A percentile compares a stretch with the other conserved stretches of the same genome.
These are phyloP conservation scores for Metarhizium anisopliae DNA, from an alignment of 2,329 filamentous ascomycete genomes.

Conservation along the genomic window DNA sequence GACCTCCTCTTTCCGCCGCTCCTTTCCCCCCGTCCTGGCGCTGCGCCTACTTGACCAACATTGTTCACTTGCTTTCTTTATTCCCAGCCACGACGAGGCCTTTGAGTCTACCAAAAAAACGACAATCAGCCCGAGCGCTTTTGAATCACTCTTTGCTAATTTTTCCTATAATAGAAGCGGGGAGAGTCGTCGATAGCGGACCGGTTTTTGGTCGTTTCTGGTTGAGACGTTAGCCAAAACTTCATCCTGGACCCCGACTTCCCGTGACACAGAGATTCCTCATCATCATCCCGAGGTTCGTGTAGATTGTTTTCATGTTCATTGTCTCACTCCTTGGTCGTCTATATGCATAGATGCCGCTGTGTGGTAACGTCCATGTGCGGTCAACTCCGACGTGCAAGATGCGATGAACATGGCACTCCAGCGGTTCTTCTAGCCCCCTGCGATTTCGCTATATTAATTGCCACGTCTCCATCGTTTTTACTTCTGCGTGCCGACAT, in stretches of 20 bases:
- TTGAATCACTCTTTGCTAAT: constrained; percentile 2
- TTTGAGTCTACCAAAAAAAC: background rate
- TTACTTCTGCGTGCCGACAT: background rate
- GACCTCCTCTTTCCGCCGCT: constrained; percentile 7
- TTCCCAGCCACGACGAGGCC: background rate
- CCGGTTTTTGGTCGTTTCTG: constrained; percentile 3
- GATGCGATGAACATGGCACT: background rate
- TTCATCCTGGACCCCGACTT: constrained; percentile 1
- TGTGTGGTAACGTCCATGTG: background rate
- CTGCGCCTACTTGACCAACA: constrained; percentile 6
- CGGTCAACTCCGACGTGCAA: background rate
- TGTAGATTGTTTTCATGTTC: background rate
- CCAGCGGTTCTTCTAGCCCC: background rate
- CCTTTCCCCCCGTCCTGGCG: constrained; percentile 3
- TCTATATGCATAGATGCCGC: background rate
- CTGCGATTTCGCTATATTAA: background rate
- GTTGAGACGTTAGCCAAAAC: background rate
- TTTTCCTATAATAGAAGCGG: constrained; percentile 2
- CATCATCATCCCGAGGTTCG: constrained; percentile 13
- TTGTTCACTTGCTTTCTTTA: constrained; percentile 7
- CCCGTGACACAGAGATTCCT: constrained; percentile 10
- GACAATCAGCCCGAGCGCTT: background rate
- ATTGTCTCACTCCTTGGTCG: background rate
- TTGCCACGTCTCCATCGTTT: background rate
- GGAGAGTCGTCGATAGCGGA: constrained; percentile 10